Base-by-base conservation (phyloP, 352 stramenopile species). In the Thraustochytrium sp. region DNA sequence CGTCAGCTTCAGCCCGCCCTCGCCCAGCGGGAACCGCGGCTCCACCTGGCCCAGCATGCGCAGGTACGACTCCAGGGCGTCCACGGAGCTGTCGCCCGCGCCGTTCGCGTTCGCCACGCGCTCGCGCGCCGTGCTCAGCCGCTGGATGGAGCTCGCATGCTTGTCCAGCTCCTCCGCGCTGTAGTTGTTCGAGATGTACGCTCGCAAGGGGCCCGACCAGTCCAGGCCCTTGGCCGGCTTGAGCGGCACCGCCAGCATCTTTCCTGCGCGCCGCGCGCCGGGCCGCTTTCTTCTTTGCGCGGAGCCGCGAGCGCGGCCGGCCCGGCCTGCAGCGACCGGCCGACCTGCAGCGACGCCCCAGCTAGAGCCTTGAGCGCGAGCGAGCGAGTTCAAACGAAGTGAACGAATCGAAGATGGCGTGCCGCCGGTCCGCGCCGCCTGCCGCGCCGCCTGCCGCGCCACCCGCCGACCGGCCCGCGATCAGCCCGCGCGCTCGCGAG, bases 1-100 rank as follows among this genome's bases (percentile, higher is more conserved):
- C 49, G 90, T 88, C 23, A 96, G 85, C 38, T 88, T 85, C 4
- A 94, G 83, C 40, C 85, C 68, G 21, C 59, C 46, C 4, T 84
- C 77, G 31, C 76, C 42, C 8, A 89, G 72, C 36, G 91, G 88
- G 62, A 96, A 94, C 29, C 77, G 77, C 16, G 76, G 42, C 53
- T 85, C 77, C 0, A 85, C 62, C 13, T 64, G n/a, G 34, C 77
- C 61, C 1, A 83, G 77, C 62, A 85, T 86, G 44, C 23, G 8
- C 62, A 86, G 62, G 40, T 86, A 86, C 21, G 13, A 85, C 48
- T 84, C 73, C 51, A 83, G 51, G 4, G 55, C 49, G 48, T 85
- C 82, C 9, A 59, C 54, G 82, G n/a, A 49, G 38, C 29, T 49
- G 29, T 38, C 44, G 44, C 31, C 26, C 16, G 76, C 73, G n/a